Percentiles rank a stretch among this genome's conserved stretches.
Evolutionary conservation across 106 monocot genomes (phyloP).

Genomic region (Alisma plantagoaquatica): DNA sequence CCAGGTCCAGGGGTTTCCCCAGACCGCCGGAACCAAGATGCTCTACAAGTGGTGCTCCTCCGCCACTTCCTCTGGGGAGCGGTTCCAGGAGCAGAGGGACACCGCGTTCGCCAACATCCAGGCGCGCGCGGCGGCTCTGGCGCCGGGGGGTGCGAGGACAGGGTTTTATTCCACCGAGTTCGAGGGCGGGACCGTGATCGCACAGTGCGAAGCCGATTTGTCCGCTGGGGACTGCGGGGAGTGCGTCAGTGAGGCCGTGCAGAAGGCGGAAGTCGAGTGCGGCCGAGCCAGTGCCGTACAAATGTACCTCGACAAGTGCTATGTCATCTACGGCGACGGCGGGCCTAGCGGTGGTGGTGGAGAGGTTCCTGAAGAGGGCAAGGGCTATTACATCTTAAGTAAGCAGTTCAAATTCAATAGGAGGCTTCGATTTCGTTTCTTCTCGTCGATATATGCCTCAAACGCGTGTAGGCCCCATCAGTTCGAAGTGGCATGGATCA

Average conservation of each 20-base stretch:
- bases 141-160: too few relatives aligned
- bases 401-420: too few relatives aligned
- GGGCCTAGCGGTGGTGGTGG: conserved; percentile 11
- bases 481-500: too few relatives aligned
- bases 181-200: conserved; percentile 64
- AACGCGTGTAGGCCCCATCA: too few relatives aligned
- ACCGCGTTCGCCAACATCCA: conserved; percentile 69
- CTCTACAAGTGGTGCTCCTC: conserved; percentile 11
- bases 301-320: conserved; percentile 93
- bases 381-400: too few relatives aligned
- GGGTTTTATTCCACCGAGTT: conserved; percentile 74
- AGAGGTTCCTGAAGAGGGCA: conserved; percentile 40
- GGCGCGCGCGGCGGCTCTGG: conserved; percentile 28
- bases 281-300: conserved; percentile 67
- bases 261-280: conserved; percentile 93
- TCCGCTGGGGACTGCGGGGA: conserved; percentile 62
- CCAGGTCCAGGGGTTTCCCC: conserved; percentile 47
- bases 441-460: too few relatives aligned
- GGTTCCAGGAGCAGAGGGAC: conserved; percentile 66
- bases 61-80: conserved; percentile 9
- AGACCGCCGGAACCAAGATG: conserved; percentile 42
- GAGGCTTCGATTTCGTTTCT: too few relatives aligned
- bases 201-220: conserved; percentile 92
- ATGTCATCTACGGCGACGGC: conserved; percentile 56
- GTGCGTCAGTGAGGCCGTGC: conserved; percentile 78